Percentiles rank a stretch among this genome's conserved stretches.
Evolutionary conservation across 257 asterid genomes (phyloP).

Genomic region (Nyctanthes arbortristis): DNA sequence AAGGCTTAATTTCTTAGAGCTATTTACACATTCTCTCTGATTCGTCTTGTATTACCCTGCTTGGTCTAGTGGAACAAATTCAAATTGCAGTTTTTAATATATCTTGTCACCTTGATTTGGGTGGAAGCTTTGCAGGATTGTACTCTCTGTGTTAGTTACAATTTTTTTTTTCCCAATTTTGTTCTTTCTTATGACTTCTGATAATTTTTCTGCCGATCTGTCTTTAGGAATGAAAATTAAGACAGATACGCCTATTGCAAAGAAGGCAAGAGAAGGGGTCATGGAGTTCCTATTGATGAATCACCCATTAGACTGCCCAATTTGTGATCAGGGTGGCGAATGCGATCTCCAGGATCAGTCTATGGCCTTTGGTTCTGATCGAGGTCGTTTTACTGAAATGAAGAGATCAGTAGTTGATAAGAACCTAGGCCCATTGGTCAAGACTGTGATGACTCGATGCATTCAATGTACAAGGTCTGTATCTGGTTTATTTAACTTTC

Average conservation of each 20-base stretch:
- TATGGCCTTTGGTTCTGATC: slow-evolving; percentile 96
- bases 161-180: background rate
- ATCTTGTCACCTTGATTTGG: slow-evolving; percentile 1
- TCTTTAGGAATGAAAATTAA: slow-evolving; percentile 89
- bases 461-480: too few species aligned
- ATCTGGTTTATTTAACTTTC: background rate
- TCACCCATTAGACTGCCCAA: slow-evolving; percentile 95
- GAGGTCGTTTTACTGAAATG: too few species aligned
- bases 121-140: slow-evolving; percentile 4
- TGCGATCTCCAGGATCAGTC: slow-evolving; percentile 96
- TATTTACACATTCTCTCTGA: background rate
- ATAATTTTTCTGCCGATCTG: slow-evolving; percentile 7
- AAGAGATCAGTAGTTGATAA: too few species aligned
- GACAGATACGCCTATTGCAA: slow-evolving; percentile 90
- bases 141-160: background rate
- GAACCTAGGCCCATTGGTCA: too few species aligned
- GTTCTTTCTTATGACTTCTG: slow-evolving; percentile 8
- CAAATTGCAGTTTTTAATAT: too few species aligned
- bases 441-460: too few species aligned
- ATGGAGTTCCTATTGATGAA: slow-evolving; percentile 97
- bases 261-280: slow-evolving; percentile 98
- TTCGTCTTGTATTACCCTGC: background rate
- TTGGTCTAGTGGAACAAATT: background rate
- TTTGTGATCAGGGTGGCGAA: slow-evolving; percentile 98
- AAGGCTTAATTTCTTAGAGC: background rate